Conservation (phyloP, 495 filamentous ascomycete genomes). For the Cercophora sp. region DNA sequence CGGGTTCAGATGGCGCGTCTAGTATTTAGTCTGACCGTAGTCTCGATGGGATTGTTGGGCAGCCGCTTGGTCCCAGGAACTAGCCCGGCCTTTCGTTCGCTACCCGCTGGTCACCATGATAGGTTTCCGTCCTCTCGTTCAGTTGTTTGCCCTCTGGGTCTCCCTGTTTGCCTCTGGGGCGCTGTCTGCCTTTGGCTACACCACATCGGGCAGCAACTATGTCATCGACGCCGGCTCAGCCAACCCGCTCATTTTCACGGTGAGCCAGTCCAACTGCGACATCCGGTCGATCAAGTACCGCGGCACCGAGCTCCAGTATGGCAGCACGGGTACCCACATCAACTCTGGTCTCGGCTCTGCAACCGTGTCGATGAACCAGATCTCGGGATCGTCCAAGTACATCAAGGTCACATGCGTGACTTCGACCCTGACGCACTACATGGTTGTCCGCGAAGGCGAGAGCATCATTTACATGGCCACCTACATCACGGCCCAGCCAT, state of each 20-base stretch:
- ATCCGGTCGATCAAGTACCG: constrained; percentile 60
- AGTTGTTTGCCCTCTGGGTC: constrained; percentile 21
- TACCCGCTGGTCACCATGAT: constrained; percentile 18
- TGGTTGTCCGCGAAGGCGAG: constrained; percentile 56
- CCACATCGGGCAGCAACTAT: constrained; percentile 41
- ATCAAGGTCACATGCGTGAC: constrained; percentile 61
- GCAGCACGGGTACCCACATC: constrained; percentile 51
- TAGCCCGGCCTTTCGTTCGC: not conserved
- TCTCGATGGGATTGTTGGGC: no score
- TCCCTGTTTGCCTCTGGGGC: constrained; percentile 33
- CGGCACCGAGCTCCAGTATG: constrained; percentile 54
- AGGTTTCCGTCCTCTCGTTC: no score
- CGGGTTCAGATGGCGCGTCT: no score
- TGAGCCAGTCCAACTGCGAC: constrained; percentile 55
- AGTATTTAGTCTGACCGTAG: no score
- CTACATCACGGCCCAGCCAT: constrained; percentile 56
- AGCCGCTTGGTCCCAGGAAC: not conserved
- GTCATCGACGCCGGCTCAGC: constrained; percentile 52
- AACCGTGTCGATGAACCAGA: constrained; percentile 50
- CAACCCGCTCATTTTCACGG: constrained; percentile 54
- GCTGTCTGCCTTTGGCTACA: constrained; percentile 40
- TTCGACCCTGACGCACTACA: constrained; percentile 59
- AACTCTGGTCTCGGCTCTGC: constrained; percentile 58
- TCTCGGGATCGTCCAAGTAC: constrained; percentile 38
- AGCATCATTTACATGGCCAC: constrained; percentile 61